These are phyloP conservation scores for Corymbia maculata DNA, from an alignment of 345 rosid species.

Conservation along the genomic window DNA sequence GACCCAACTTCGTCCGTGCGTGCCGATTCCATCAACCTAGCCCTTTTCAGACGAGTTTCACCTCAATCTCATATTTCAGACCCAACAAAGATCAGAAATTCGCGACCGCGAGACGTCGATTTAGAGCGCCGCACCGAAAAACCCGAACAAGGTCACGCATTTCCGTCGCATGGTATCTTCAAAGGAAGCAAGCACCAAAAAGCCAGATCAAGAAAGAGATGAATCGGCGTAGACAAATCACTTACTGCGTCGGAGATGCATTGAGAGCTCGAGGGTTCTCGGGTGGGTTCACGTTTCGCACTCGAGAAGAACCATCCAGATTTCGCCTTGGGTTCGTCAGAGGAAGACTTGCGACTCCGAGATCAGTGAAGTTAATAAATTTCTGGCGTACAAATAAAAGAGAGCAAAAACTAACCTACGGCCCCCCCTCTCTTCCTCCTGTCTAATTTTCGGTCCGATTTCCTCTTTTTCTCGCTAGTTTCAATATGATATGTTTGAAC, in stretches of 20 bases:
- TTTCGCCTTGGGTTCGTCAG: not conserved
- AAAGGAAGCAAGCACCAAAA: not conserved
- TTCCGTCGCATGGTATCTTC: not conserved
- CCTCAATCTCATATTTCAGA: not conserved
- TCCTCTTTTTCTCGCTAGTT: not conserved
- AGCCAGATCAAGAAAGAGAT: not conserved
- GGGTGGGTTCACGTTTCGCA: not conserved
- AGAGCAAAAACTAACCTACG: not conserved
- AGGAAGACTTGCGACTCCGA: not conserved
- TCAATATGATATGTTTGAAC: not conserved
- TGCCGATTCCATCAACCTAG: not conserved
- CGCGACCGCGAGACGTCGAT: not conserved
- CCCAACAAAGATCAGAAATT: not conserved
- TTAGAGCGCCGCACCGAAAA: not conserved
- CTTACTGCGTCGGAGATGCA: not conserved
- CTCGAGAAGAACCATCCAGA: not conserved
- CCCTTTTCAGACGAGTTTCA: not conserved
- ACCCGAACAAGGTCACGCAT: not conserved
- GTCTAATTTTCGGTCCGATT: not conserved
- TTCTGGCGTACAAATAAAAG: not conserved
- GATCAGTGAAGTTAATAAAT: not conserved
- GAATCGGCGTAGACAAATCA: not conserved
- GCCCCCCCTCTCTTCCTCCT: not conserved
- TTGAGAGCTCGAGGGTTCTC: not conserved
- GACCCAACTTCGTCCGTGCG: not conserved